Evolutionary conservation across 352 stramenopile genomes (phyloP), one percentile per base, ranked within the genome.

Genomic region (Pythium graminicola): DNA sequence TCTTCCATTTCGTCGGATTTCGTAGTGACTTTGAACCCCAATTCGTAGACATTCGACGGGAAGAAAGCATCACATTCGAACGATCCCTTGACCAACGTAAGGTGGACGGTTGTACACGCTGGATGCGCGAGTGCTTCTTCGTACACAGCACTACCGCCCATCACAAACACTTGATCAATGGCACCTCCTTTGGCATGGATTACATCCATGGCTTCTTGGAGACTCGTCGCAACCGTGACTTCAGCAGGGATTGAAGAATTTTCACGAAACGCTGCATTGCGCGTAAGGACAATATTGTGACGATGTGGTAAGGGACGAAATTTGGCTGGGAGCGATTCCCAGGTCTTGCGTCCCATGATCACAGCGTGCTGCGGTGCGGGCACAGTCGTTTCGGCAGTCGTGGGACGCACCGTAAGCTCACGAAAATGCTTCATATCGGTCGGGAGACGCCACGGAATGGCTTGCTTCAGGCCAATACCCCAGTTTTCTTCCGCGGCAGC

Each of bases 261-360:
- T 44, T 53, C 51, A 48, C 74, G 64, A 43, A 78, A 89, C 13
- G 50, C 61, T 3, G 58, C 43, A 47, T 96, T 92, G 19, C 85
- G 75, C 28, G 85, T 97, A 23, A 99, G 74, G 4, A 99, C 79
- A 23, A 99, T 81, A 69, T 99, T 99, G 49, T 93, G 80, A 19
- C 97, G 88, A 40, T 93, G 89, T 23, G 80, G 76, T 32, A 99
- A 72, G 10, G 97, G 97, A 3, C 95, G 86, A 55, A 98, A 98
- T 64, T 97, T 97, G 35, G 77, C 33, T 5, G 97, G 97, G 45
- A 99, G 96, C 52, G 93, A 99, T 54, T 99, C 90, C 95, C 96
- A 99, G 16, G 97, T 99, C 73, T 99, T 99, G 39, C 96, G 89
- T 14, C 97, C 97, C 97, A 99, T 99, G 67, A 99, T 96, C 28